Evolutionary conservation across 257 asterid species (phyloP), one percentile per base, ranked within the genome.

Genomic region (Jacaranda copaia): DNA sequence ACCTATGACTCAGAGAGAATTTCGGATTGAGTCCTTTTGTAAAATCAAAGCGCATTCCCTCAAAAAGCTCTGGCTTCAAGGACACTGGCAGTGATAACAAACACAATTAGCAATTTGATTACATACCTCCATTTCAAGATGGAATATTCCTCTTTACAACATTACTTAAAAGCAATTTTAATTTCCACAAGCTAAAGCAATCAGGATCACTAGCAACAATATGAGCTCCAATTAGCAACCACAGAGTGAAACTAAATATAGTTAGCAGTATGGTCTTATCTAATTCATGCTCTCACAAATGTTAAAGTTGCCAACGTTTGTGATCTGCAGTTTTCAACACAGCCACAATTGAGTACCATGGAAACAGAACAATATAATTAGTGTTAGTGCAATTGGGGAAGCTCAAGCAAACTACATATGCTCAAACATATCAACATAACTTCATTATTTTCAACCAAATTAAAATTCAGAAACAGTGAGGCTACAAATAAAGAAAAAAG

Each of bases 1-100:
- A 96, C 99, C 99, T 96, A 83, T 96, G 99, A 83, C 99, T 93
- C 75, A 96, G 95, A n/a, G 96, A 89, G 68, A 96, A 96, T 49
- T 84, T 90, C 81, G 84, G 98, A 79, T 96, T 96, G 77, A 96
- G 95, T 77, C 92, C 97, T 87, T 87, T 93, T 4, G 97, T 88
- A 84, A 96, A 96, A 81, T 96, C 99, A 85, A 96, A 92, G 57
- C 98, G 97, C 91, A 96, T 32, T 64, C 99, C 99, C 90, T 96
- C 99, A 81, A 96, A 96, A 49, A 93, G 91, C 73, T 96, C 99
- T 0, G 99, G 98, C 93, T 93, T 96, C 90, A 96, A 81, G 72
- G 99, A 92, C 99, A 92, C 99, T 96, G 96, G 78, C 77, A 87
- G 67, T 39, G 72, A 84, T 59, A 81, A 38, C 56, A 43, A 79